Evolutionary conservation across 768 basidiomycete species (phyloP), one percentile per base, ranked within the genome.

Genomic region (Leccinum truebloodii): DNA sequence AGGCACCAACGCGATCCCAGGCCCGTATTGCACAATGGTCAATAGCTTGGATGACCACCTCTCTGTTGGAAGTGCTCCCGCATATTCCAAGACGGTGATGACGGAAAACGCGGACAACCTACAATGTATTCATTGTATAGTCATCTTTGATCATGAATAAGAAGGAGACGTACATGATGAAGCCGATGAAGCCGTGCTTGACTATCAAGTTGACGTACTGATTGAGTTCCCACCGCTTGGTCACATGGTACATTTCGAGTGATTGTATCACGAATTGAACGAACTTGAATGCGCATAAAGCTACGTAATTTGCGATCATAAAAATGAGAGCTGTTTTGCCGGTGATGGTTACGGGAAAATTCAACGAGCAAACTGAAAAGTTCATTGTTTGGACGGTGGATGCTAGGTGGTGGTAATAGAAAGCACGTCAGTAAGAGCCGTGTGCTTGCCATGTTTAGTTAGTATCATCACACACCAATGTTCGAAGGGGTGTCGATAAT

Each of bases 1-100:
- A 84, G 83, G 7, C 87, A 6, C 13, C 12, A 48, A 24, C 46
- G 4, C 22, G 16, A 20, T 12, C 13, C 3, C 6, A 48, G 46
- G 46, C 8, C 22, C 46, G 20, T 9, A 13, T 20, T 28, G 28
- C 28, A 4, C 44, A 22, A 48, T 1, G 1, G 6, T 48, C 1
- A 13, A 48, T 13, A 13, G 12, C 22, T 14, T 49, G 14, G 6
- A 14, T 20, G 2, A 22, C 22, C 1, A 8, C 14, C n/a, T 5
- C 6, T 49, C 12, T 49, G 22, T 6, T 6, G 46, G n/a, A 14
- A 49, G 0, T 12, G 22, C 22, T 49, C 48, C 48, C 13, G 7
- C 3, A 24, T 12, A 13, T 24, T 3, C 5, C 22, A 49, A 49
- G n/a, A 49, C 3, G 48, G 2, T 1, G 10, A 24, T 6, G 48